A percentile compares a stretch with the other conserved stretches of the same genome.
Evolutionary conservation across 2,329 filamentous ascomycete genomes (phyloP).

Genomic region (Cyphellophora europaea): DNA sequence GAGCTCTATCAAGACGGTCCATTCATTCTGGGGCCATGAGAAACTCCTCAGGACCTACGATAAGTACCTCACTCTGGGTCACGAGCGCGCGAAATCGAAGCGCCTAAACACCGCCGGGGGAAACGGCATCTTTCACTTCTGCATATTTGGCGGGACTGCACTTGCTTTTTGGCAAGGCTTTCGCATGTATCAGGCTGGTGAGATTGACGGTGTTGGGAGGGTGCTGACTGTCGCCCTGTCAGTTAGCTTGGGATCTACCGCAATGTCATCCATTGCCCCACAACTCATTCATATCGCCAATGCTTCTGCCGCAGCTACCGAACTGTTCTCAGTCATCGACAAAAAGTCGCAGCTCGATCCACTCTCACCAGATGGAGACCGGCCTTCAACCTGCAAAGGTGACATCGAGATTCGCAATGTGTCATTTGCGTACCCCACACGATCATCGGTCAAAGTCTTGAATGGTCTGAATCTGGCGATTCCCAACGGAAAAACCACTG

Average conservation of each 20-base stretch:
- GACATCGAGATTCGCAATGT: constrained; percentile 77
- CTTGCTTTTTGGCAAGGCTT: constrained; percentile 25
- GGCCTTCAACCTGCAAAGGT: constrained; percentile 45
- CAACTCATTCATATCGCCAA: constrained; percentile 6
- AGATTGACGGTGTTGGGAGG: constrained; percentile 13
- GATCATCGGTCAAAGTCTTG: constrained; percentile 81
- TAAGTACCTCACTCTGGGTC: too few relatives aligned
- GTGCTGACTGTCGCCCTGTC: constrained; percentile 2
- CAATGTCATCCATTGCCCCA: constrained; percentile 24
- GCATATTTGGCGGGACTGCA: constrained; percentile 23
- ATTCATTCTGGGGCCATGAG: constrained; percentile 36
- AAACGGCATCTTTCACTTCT: too few relatives aligned
- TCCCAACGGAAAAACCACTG: constrained; percentile 70
- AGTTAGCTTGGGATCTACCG: constrained; percentile 19
- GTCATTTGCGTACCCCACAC: constrained; percentile 84
- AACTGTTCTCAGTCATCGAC: constrained; percentile 68
- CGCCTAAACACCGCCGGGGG: too few relatives aligned
- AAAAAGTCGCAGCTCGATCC: constrained; percentile 78
- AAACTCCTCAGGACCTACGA: too few relatives aligned
- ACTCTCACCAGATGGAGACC: constrained; percentile 44
- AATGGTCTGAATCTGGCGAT: constrained; percentile 55
- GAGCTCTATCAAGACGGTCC: constrained; percentile 37
- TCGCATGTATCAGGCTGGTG: constrained; percentile 19
- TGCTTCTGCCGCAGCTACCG: constrained; percentile 62
- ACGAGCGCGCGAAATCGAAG: too few relatives aligned